Base-by-base conservation (phyloP, 1,284 basidiomycete genomes). In the Fomitopsis betulina region DNA sequence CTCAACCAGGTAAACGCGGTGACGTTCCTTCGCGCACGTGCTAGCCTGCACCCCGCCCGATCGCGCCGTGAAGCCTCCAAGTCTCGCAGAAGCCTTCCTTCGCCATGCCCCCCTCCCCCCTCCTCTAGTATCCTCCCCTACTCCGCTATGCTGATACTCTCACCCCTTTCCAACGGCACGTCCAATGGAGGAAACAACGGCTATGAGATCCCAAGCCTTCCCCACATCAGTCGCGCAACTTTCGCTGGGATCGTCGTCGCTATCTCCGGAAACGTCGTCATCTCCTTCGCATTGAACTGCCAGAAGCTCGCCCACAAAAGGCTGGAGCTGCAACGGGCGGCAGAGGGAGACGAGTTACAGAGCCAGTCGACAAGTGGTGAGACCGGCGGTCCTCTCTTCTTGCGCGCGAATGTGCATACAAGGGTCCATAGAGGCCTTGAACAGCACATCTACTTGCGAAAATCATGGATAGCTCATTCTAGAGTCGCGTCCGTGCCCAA, bases 281-380 rank as follows among this genome's bases (percentile, higher is more conserved):
- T 98, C 63, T 92, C 90, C 12, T 79, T 96, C 1, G 95, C 94
- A 2, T 80, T 98, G 67, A 95, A 94, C 69, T 77, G 92, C 42
- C 95, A 97, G 74, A 97, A 97, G 71, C 84, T 97, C 6, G 94
- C 94, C 0, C 95, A 98, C 75, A 81, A 82, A 65, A 81, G 89
- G 37, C 77, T 93, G 25, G 86, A 87, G 63, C 70, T 67, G 39
- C 71, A 72, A 53, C 68, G 54, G 33, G 38, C 57, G 33, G 58
- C 58, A 25, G 58, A 30, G 35, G 43, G 49, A 19, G 30, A 51
- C 42, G 53, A 52, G 33, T 3, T 38, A 37, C 35, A 56, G 38
- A 32, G 23, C 35, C 15, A 10, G 58, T 55, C 45, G 55, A 40
- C 40, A 45, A 42, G 56, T 43, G 45, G 39, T 43, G 30, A 8